phyloP scores from a whole-genome alignment of 2,329 filamentous ascomycete genomes.

The Penicillium sp. region DNA sequence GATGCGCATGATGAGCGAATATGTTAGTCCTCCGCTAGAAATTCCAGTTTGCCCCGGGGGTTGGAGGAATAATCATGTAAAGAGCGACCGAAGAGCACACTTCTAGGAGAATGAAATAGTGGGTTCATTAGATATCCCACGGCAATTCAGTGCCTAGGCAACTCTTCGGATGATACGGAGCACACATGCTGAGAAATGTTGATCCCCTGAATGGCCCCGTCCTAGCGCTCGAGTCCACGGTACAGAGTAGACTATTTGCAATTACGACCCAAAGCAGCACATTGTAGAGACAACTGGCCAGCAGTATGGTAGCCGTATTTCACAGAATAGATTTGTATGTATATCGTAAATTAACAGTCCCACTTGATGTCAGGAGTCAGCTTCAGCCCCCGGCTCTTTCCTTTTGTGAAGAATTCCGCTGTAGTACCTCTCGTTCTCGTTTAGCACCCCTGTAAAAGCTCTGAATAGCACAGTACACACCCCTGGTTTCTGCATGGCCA shows the following conservation, averaged over 20 bases:
- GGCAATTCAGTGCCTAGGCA: not conserved
- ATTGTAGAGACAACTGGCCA: not conserved
- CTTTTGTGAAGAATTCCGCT: not conserved
- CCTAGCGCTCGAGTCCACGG: not conserved
- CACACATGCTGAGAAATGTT: conserved; percentile 6
- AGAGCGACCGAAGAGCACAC: not conserved
- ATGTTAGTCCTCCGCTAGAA: not conserved
- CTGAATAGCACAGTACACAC: not conserved
- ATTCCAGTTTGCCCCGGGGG: not conserved
- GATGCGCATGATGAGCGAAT: conserved; percentile 12
- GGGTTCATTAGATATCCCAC: not conserved
- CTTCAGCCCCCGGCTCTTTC: not conserved
- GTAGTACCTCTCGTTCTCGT: not conserved
- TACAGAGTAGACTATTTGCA: not conserved
- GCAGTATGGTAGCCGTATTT: not conserved
- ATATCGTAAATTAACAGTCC: not conserved
- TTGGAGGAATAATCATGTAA: not conserved
- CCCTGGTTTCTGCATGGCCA: not conserved
- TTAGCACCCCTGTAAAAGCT: not conserved
- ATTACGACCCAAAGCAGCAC: not conserved
- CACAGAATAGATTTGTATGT: not conserved
- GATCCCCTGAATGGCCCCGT: conserved; percentile 9
- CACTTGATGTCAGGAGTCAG: not conserved
- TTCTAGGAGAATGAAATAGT: not conserved
- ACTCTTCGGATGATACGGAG: not conserved